A percentile compares a stretch with the other conserved stretches of the same genome.
These are phyloP conservation scores for Termitomyces sp. DNA, from an alignment of 768 basidiomycete genomes.

Conservation along the genomic window DNA sequence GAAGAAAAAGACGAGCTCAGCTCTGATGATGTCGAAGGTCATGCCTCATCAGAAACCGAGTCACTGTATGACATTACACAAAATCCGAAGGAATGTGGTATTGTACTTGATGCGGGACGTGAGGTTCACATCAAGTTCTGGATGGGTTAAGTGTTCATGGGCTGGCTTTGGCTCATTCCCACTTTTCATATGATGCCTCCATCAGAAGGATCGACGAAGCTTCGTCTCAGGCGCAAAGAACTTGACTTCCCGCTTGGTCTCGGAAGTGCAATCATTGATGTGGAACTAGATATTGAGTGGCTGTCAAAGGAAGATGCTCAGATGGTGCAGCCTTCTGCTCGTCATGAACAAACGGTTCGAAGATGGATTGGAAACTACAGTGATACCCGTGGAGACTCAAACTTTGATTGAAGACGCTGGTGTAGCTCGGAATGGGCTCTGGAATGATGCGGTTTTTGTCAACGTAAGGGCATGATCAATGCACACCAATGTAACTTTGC, in stretches of 20 bases:
- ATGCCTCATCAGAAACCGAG: conserved; percentile 39
- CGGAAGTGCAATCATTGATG: conserved; percentile 62
- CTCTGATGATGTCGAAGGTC: conserved; percentile 22
- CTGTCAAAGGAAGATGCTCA: conserved; percentile 5
- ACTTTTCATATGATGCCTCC: conserved; percentile 72
- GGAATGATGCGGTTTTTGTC: neutral
- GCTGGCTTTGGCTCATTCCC: conserved; percentile 88
- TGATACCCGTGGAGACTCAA: neutral
- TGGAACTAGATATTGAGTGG: conserved; percentile 63
- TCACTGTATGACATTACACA: conserved; percentile 41
- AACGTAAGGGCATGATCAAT: neutral
- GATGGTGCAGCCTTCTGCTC: conserved; percentile 4
- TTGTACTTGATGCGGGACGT: conserved; percentile 61
- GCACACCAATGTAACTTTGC: neutral
- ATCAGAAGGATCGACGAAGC: conserved; percentile 25
- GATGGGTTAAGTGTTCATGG: conserved; percentile 75
- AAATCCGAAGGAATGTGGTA: conserved; percentile 31
- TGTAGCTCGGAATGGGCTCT: too few relatives aligned
- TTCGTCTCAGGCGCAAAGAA: conserved; percentile 56
- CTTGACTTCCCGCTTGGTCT: conserved; percentile 78
- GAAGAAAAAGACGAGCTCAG: conserved; percentile 20
- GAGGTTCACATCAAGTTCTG: conserved; percentile 73
- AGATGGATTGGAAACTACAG: neutral
- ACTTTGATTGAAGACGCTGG: neutral
- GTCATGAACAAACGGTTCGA: neutral